phyloP scores from a whole-genome alignment of 139 green algal species.

The Tetradesmus obliquus region DNA sequence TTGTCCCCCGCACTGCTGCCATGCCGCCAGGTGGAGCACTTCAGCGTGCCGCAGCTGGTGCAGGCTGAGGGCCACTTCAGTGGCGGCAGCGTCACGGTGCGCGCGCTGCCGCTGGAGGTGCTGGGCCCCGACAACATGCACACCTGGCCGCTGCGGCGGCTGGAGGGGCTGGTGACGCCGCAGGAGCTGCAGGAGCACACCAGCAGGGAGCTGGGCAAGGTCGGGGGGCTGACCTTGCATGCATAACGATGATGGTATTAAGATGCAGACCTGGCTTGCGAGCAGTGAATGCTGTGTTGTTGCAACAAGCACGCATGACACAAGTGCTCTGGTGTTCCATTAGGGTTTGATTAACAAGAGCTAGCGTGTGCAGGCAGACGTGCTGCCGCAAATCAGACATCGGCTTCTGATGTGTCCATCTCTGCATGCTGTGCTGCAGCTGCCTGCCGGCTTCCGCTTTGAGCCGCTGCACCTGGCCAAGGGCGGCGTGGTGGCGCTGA shows the following conservation, averaged over 20 bases:
- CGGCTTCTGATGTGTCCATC: neutral
- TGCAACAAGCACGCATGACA: no score
- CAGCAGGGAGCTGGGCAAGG: constrained; percentile 67
- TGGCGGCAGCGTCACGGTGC: constrained; percentile 63
- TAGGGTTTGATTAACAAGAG: no score
- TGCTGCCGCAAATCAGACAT: no score
- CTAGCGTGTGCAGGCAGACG: no score
- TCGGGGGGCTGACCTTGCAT: constrained; percentile 8
- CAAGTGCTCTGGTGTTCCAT: no score
- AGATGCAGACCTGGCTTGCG: neutral
- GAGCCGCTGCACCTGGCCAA: constrained; percentile 69
- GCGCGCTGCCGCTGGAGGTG: constrained; percentile 68
- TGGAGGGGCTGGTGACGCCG: constrained; percentile 63
- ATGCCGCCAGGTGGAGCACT: constrained; percentile 47
- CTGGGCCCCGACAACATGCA: constrained; percentile 56
- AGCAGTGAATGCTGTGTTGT: no score
- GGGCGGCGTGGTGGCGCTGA: constrained; percentile 48
- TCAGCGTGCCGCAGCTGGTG: constrained; percentile 67
- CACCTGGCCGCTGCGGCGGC: constrained; percentile 62
- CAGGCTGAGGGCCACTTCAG: constrained; percentile 63
- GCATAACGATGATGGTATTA: neutral
- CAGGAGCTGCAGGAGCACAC: constrained; percentile 59
- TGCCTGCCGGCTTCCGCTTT: constrained; percentile 60
- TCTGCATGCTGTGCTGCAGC: constrained; percentile 41
- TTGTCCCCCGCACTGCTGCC: neutral